Base-by-base conservation (phyloP, 2,329 filamentous ascomycete species). In the Erysiphe pulchra region DNA sequence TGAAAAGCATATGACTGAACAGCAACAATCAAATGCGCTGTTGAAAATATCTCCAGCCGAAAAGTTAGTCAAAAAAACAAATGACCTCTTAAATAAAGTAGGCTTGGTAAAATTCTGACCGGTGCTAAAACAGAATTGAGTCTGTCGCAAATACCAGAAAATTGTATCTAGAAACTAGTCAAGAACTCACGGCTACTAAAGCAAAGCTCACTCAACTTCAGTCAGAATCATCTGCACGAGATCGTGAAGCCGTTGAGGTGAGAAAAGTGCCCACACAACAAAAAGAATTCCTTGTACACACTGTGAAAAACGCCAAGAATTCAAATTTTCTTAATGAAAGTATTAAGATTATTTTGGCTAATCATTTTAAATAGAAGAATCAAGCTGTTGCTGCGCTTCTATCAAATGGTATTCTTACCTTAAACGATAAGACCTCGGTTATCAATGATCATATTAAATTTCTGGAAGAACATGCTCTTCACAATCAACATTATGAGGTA, bases 21-120 rank as follows among this genome's bases (percentile, higher is more conserved):
- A 75, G 55, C 66, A 72, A 48, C 72, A 77, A 55, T 61, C 77
- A 50, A 63, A 67, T 49, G 66, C 68, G 14, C 54, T 77, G 30
- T 62, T 71, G 51, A 63, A 64, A 48, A 66, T 68, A 48, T 62
- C 65, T 55, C 61, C 63, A n/a, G 60, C 60, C 48, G 67, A 74
- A 64, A 69, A 65, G 70, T 75, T 65, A 67, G 72, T 70, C 39
- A 36, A 48, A 45, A 36, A 46, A 48, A 51, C 63, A 20, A 55
- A 66, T 47, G 55, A 54, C 48, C n/a, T 17, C 13, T n/a, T 38
- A 9, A 9, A n/a, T 16, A 17, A 2, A n/a, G 10, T 4, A 16
- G 9, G 13, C 13, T 9, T n/a, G 8, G 3, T 38, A 12, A 17
- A 17, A n/a, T 38, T n/a, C 13, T 38, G n/a, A 38, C 36, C 54